phyloP scores from a whole-genome alignment of 2,329 filamentous ascomycete genomes.

The Colletotrichum musicola region DNA sequence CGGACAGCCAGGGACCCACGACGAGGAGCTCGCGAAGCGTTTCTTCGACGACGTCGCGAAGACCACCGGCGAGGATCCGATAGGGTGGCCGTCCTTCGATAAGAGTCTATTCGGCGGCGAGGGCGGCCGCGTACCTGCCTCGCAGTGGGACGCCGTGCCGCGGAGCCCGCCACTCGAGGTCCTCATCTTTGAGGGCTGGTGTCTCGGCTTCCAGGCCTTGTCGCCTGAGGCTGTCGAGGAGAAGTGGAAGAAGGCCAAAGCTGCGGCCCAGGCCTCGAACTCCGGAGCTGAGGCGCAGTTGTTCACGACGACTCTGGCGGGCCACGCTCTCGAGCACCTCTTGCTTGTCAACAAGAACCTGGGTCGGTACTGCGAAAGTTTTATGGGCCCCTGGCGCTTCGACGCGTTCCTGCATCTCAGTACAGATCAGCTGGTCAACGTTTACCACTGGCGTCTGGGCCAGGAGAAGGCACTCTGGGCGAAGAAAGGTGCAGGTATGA shows the following conservation, averaged over 20 bases:
- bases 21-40: constrained; percentile 23
- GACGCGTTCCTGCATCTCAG: constrained; percentile 34
- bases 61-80: background rate
- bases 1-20: constrained; percentile 35
- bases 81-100: constrained; percentile 34
- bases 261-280: background rate
- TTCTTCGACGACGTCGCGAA: constrained; percentile 27
- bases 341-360: constrained; percentile 33
- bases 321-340: constrained; percentile 23
- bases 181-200: constrained; percentile 38
- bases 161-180: constrained; percentile 29
- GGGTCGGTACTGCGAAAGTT: constrained; percentile 32
- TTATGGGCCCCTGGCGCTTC: constrained; percentile 37
- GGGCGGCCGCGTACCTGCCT: constrained; percentile 17
- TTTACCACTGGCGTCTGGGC: constrained; percentile 35
- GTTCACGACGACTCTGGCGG: constrained; percentile 27
- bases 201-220: constrained; percentile 33
- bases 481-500: constrained; percentile 36
- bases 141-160: constrained; percentile 24
- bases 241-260: constrained; percentile 33
- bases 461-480: constrained; percentile 34
- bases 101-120: constrained; percentile 34
- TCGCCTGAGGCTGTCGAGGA: background rate
- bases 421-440: constrained; percentile 30
- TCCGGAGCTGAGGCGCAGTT: background rate